A percentile compares a stretch with the other conserved stretches of the same genome.
Evolutionary conservation across 768 basidiomycete species (phyloP).

Genomic region (Calocybe indica): DNA sequence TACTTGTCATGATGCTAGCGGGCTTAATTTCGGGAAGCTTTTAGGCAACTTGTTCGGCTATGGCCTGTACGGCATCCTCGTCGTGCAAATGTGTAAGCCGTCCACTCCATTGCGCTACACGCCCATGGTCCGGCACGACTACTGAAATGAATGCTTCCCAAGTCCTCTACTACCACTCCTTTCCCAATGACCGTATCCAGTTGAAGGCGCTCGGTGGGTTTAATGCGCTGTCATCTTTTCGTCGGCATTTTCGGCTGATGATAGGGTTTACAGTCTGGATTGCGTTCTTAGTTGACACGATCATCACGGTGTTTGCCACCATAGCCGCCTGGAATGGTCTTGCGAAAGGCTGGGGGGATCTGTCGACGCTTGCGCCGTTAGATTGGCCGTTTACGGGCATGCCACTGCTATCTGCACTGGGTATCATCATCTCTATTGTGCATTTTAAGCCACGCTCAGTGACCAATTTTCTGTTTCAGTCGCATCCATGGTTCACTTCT

Average conservation of each 20-base stretch:
- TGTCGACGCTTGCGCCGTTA: neutral
- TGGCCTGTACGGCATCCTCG: neutral
- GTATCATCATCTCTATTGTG: conserved; percentile 1
- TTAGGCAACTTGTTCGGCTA: conserved; percentile 1
- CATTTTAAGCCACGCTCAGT: neutral
- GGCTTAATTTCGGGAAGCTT: neutral
- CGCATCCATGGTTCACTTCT: conserved; percentile 1
- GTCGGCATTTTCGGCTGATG: neutral
- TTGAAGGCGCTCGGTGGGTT: conserved; percentile 6
- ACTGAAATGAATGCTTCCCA: neutral
- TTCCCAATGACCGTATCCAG: conserved; percentile 3
- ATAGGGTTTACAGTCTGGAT: conserved; percentile 6
- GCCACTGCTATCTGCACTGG: conserved; percentile 2
- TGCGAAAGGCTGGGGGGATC: conserved; percentile 10
- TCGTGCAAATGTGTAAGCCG: neutral
- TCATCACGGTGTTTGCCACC: conserved; percentile 8
- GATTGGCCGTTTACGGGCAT: conserved; percentile 10
- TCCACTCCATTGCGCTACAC: neutral
- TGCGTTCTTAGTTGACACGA: conserved; percentile 8
- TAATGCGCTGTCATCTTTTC: neutral
- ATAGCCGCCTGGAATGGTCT: conserved; percentile 12
- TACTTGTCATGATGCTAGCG: no score
- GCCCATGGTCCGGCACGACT: neutral
- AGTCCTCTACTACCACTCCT: conserved; percentile 9
- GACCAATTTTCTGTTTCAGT: neutral